Evolutionary conservation across 1,139 yeast genomes (phyloP), one percentile per base, ranked within the genome.

Genomic region (Yarrowia galli): DNA sequence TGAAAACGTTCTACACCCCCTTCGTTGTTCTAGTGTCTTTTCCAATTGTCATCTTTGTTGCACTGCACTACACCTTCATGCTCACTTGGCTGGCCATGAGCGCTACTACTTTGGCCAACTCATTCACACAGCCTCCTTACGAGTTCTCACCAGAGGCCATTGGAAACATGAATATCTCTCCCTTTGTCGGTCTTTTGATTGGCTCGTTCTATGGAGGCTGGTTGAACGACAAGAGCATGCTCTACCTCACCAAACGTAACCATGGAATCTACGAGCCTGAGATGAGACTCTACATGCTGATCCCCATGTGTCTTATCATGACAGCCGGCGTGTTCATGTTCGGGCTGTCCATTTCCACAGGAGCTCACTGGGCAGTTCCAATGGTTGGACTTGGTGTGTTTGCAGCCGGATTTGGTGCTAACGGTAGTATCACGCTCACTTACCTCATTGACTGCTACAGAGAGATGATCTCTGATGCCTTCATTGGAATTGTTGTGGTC

Each of bases 141-240:
- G 38, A 53, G 3, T 53, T 53, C 45, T 53, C 60, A 1, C 28
- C 60, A 12, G 60, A 36, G 23, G 45, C 60, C 2, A 38, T 53
- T 23, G 60, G 60, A 53, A 53, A 53, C 16, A 36, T 36, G 35
- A 53, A 53, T 22, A 36, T 53, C 9, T 36, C 60, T 4, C 60
- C 60, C 20, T 53, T 53, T 22, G 25, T 53, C 4, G 60, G 60
- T 16, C 23, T 53, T 12, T 20, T 53, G 3, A 20, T 53, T 22
- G 60, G 60, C 12, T 53, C 60, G 1, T 53, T 53, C 32, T 53
- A 53, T n/a, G 60, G 60, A 36, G 60, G 60, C 20, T 53, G 60
- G 60, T 16, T 53, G 10, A 53, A 53, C n/a, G 60, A 53, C 28
- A 53, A 53, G 22, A 36, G 45, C 60, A 53, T 53, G 32, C 13